Conservation (phyloP, 768 basidiomycete species). For the Crassisporium funariophilum region DNA sequence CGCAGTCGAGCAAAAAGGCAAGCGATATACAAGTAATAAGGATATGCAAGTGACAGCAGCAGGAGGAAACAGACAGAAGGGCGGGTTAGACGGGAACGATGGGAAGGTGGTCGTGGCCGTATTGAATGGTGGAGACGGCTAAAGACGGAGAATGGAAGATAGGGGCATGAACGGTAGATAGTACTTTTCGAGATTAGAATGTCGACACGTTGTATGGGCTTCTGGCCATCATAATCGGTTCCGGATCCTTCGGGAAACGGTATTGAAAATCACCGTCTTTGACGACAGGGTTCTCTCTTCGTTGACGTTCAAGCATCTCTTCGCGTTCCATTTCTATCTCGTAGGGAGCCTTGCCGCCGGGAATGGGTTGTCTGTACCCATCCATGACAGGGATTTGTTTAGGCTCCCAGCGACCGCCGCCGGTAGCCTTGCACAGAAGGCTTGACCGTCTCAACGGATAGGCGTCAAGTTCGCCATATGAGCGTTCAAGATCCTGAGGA, state of each 20-base stretch:
- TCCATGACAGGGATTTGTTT: constrained; percentile 49
- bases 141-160: constrained; percentile 7
- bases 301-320: constrained; percentile 52
- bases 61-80: constrained; percentile 13
- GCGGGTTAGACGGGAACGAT: constrained; percentile 15
- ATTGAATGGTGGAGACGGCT: constrained; percentile 17
- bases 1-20: constrained; percentile 26
- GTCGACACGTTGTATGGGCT: constrained; percentile 61
- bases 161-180: too few species aligned
- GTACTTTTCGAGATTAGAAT: constrained; percentile 45
- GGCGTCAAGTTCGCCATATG: constrained; percentile 70
- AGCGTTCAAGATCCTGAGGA: constrained; percentile 45
- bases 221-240: constrained; percentile 43
- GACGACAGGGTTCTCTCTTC: constrained; percentile 64
- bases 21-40: constrained; percentile 55
- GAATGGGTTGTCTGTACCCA: constrained; percentile 58
- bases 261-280: constrained; percentile 69
- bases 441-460: constrained; percentile 72
- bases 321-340: constrained; percentile 73
- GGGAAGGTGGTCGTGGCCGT: constrained; percentile 15
- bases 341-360: constrained; percentile 66
- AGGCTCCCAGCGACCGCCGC: constrained; percentile 82
- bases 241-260: constrained; percentile 53
- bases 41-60: constrained; percentile 35
- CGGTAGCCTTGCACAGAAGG: constrained; percentile 74